Percentiles rank a stretch among this genome's conserved stretches.
Conservation (phyloP, 2,329 filamentous ascomycete genomes). For the Gnomoniopsis smithogilvyi region DNA sequence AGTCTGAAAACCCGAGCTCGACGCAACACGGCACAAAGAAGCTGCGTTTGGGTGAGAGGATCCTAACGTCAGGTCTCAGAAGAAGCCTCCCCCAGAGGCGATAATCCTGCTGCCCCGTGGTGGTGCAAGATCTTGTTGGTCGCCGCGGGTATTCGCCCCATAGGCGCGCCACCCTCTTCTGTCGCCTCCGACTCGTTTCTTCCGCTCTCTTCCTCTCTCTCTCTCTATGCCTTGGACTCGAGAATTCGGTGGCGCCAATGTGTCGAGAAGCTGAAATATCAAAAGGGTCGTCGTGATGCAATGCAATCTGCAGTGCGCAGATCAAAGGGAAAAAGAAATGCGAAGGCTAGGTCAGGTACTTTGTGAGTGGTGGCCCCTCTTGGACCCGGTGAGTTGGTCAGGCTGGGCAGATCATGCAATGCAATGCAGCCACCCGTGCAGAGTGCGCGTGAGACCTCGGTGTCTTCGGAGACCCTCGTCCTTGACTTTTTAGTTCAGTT, state of each 20-base stretch:
- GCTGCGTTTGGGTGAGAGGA: too few relatives aligned
- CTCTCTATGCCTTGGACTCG: neutral
- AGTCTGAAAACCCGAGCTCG: too few relatives aligned
- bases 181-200: too few relatives aligned
- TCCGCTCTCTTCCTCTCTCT: neutral
- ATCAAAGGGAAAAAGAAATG: neutral
- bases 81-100: too few relatives aligned
- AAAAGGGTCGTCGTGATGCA: neutral
- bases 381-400: neutral
- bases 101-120: too few relatives aligned
- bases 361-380: neutral
- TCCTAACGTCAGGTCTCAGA: too few relatives aligned
- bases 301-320: neutral
- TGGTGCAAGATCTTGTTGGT: too few relatives aligned
- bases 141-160: too few relatives aligned
- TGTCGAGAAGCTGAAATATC: too few relatives aligned
- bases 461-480: neutral
- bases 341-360: neutral
- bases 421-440: conserved; percentile 12
- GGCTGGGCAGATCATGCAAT: conserved; percentile 3
- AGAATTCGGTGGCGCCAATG: too few relatives aligned
- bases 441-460: neutral
- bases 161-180: too few relatives aligned
- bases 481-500: neutral
- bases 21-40: too few relatives aligned